Evolutionary conservation across 2,329 filamentous ascomycete genomes (phyloP), one percentile per base, ranked within the genome.

Genomic region (Xylaria arbuscula): DNA sequence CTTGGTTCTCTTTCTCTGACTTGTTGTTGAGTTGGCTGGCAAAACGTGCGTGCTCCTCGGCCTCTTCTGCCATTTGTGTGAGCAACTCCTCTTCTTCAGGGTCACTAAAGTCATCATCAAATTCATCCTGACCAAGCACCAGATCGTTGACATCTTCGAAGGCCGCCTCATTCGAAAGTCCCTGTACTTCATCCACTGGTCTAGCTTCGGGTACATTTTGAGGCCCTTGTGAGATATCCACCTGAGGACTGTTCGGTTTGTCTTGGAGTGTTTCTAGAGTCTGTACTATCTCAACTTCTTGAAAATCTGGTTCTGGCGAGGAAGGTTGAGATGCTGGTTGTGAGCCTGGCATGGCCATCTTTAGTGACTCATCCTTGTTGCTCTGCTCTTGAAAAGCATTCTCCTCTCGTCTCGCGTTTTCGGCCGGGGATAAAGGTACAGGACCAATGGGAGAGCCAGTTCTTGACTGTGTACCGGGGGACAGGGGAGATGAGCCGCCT

Each of bases 31-130:
- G 85, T 55, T 92, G 90, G 72, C 92, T 94, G 1, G 94, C 93
- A 77, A 99, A 99, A 6, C 95, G 90, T 3, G 93, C 94, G 76
- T 99, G 95, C 75, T 98, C 96, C 81, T 97, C 93, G 1, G 92
- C 93, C 84, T 99, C 97, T 32, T 91, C 89, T 0, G 93, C 94
- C 74, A 99, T 89, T 73, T 95, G 93, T 7, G 88, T 89, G 64
- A 98, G 87, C 7, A 99, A 85, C 73, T 97, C 94, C 77, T 94
- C 94, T 70, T 98, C 95, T 79, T 97, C 96, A 0, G 93, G 92
- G 72, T 98, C 95, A 40, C 92, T 96, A 74, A 91, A 90, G 22
- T 90, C 88, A 58, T 90, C 88, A 70, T 92, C 76, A 38, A 73
- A 72, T 15, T 73, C 90, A 19, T 94, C 92, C 47, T 92, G 89